Base-by-base conservation (phyloP, 1,284 basidiomycete genomes). In the Ceratobasidium sp. region DNA sequence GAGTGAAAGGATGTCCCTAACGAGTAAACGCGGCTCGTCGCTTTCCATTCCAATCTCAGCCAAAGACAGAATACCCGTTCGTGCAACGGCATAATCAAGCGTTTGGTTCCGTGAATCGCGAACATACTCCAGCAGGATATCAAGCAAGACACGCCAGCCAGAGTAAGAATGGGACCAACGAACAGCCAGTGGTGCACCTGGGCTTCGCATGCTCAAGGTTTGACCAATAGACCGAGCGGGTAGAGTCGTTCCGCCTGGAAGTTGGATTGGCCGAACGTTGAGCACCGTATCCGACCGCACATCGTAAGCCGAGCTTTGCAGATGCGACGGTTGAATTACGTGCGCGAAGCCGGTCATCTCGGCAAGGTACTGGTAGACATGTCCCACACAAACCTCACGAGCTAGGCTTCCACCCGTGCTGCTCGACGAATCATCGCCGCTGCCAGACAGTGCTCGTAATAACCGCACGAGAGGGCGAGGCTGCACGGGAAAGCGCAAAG, bases 161-260 rank as follows among this genome's bases (percentile, higher is more conserved):
- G 89, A 92, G 77, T 92, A 87, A 48, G 87, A 82, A 74, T 91
- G 88, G 74, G 90, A 84, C 94, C 94, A 96, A n/a, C 85, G 84
- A 1, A 95, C 86, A 9, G 92, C 87, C 51, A 92, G 82, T 9
- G 86, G 83, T 38, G 79, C 86, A 5, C 86, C 86, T 44, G 92
- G 92, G 1, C 86, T 83, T 3, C 85, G 91, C 42, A 79, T 78
- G 30, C 81, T 82, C 33, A 96, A 82, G 49, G 94, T 83, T 12
- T 87, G 86, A 1, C 92, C 94, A 1, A 83, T 81, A 0, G 91
- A 88, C 42, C 87, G 86, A 1, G 86, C 81, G 7, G 89, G 87
- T 1, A 96, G 83, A 18, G 83, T 83, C 0, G 90, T 86, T 1
- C 91, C 89, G 0, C 92, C 92, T 12, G 94, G 91, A 2, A 96